Conservation (phyloP, 2,329 filamentous ascomycete genomes). For the Aspergillus vadensis region DNA sequence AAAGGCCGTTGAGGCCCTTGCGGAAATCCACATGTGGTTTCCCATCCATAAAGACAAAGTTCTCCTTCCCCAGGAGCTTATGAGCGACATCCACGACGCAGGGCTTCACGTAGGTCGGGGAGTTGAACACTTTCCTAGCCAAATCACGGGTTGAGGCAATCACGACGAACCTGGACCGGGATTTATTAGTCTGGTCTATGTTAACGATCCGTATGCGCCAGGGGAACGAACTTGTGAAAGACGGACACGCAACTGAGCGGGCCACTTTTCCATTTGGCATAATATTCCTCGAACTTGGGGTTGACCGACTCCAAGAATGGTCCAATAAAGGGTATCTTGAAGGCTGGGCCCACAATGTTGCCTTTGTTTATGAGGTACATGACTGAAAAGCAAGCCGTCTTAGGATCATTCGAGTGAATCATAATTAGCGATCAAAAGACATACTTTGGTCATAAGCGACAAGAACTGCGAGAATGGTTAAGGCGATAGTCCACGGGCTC, state of each 20-base stretch:
- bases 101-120: conserved; percentile 79
- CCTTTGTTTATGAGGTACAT: conserved; percentile 71
- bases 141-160: conserved; percentile 88
- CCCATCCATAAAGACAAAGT: conserved; percentile 92
- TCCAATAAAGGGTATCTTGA: conserved; percentile 76
- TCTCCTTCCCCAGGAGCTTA: conserved; percentile 80
- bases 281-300: conserved; percentile 81
- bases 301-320: conserved; percentile 84
- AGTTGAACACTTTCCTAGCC: conserved; percentile 89
- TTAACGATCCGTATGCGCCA: neutral
- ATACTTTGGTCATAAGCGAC: conserved; percentile 1
- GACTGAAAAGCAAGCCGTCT: conserved; percentile 48
- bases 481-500: neutral
- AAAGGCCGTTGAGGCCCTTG: conserved; percentile 83
- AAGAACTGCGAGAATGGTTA: neutral
- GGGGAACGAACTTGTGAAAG: conserved; percentile 77
- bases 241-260: conserved; percentile 89
- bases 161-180: conserved; percentile 72
- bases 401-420: neutral
- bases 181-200: neutral
- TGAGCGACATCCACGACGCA: conserved; percentile 85
- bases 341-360: conserved; percentile 67
- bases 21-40: conserved; percentile 87
- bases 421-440: neutral
- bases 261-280: conserved; percentile 83